Evolutionary conservation across 2,329 filamentous ascomycete species (phyloP).

Genomic region (Colletotrichum plurivorum): DNA sequence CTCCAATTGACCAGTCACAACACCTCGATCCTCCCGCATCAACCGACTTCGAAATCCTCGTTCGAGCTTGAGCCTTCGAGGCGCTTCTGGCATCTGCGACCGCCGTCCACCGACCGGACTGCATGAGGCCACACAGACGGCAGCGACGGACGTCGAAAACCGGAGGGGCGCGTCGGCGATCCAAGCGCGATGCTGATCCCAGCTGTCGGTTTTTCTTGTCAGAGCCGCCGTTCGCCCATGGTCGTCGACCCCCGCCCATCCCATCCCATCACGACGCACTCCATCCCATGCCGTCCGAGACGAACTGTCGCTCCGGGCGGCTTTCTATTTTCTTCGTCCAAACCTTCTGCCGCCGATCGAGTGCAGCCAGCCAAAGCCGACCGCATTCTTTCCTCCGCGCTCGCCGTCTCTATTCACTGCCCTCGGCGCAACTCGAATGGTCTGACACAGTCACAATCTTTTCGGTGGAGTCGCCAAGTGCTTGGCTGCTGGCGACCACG

Average conservation of each 20-base stretch:
- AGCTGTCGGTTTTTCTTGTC: slow-evolving; percentile 30
- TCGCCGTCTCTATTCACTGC: background rate
- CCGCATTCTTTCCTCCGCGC: background rate
- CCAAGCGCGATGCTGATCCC: slow-evolving; percentile 37
- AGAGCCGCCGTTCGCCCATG: slow-evolving; percentile 19
- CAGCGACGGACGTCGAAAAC: slow-evolving; percentile 8
- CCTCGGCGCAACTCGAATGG: slow-evolving; percentile 11
- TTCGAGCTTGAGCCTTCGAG: background rate
- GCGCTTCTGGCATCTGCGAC: background rate
- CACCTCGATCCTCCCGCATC: background rate
- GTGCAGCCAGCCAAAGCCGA: background rate
- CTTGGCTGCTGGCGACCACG: slow-evolving; percentile 37
- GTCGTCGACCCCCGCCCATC: slow-evolving; percentile 13
- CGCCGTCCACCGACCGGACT: background rate
- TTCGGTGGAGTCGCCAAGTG: slow-evolving; percentile 34
- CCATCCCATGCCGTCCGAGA: slow-evolving; percentile 14
- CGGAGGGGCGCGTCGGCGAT: slow-evolving; percentile 29
- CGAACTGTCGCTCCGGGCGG: slow-evolving; percentile 27
- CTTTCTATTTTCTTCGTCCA: background rate
- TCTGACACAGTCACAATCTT: slow-evolving; percentile 35
- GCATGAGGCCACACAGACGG: slow-evolving; percentile 3
- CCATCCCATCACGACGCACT: slow-evolving; percentile 8
- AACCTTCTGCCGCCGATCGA: background rate
- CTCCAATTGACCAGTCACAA: slow-evolving; percentile 25
- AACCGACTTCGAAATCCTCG: background rate